phyloP scores from a whole-genome alignment of 2,329 filamentous ascomycete genomes.

The Fusarium incarnatum region DNA sequence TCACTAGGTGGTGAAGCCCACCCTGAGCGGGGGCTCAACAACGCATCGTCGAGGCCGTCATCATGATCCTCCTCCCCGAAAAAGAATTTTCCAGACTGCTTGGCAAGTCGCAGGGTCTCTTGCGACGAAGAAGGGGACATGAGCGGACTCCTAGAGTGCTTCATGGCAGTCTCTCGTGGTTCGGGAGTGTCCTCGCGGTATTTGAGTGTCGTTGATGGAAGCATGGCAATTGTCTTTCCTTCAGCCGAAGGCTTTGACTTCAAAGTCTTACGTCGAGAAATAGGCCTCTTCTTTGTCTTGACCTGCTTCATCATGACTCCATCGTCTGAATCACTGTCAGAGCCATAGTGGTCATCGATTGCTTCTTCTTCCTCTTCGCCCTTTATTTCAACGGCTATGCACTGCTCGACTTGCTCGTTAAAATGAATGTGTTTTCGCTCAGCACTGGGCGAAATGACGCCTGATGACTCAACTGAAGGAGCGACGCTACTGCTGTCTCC shows the following conservation, averaged over 20 bases:
- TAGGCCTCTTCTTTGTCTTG: slow-evolving; percentile 66
- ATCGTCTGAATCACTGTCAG: slow-evolving; percentile 79
- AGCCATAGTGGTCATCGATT: slow-evolving; percentile 63
- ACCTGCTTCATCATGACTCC: slow-evolving; percentile 85
- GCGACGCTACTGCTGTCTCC: slow-evolving; percentile 71
- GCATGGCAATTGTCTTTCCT: slow-evolving; percentile 87
- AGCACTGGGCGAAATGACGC: slow-evolving; percentile 69
- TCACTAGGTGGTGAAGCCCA: slow-evolving; percentile 50
- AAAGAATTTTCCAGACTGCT: slow-evolving; percentile 72
- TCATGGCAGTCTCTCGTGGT: slow-evolving; percentile 69
- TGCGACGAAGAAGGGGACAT: slow-evolving; percentile 82
- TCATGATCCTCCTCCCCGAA: slow-evolving; percentile 71
- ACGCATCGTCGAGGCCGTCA: slow-evolving; percentile 59
- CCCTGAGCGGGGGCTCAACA: slow-evolving; percentile 47
- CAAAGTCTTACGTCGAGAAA: slow-evolving; percentile 52
- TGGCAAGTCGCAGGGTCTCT: slow-evolving; percentile 81
- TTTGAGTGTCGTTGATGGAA: slow-evolving; percentile 89
- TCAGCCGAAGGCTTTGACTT: slow-evolving; percentile 63
- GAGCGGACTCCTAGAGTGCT: slow-evolving; percentile 66
- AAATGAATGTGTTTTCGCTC: slow-evolving; percentile 93
- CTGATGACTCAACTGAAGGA: slow-evolving; percentile 77
- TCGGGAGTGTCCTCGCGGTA: slow-evolving; percentile 83
- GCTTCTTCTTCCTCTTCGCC: slow-evolving; percentile 79
- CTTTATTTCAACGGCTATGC: slow-evolving; percentile 91
- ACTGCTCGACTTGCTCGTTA: slow-evolving; percentile 94